These are phyloP conservation scores for Salinomyces thailandicus DNA, from an alignment of 2,329 filamentous ascomycete genomes.

Conservation along the genomic window DNA sequence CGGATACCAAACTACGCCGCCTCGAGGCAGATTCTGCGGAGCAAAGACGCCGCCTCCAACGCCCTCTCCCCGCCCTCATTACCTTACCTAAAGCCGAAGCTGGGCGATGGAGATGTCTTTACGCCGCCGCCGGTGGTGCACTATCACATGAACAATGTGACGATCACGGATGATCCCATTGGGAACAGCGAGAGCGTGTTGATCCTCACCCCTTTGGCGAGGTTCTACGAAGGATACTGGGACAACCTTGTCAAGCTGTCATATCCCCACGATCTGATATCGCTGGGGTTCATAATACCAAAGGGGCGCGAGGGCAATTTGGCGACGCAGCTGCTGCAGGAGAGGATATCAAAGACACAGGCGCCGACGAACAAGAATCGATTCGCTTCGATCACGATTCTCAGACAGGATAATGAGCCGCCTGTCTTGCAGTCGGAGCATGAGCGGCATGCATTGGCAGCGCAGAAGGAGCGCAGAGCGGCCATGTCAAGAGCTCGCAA, in stretches of 20 bases:
- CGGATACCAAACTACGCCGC: constrained; percentile 34
- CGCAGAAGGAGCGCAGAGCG: constrained; percentile 76
- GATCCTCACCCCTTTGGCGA: constrained; percentile 82
- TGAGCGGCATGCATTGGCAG: constrained; percentile 82
- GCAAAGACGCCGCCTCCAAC: constrained; percentile 51
- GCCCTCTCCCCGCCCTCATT: constrained; percentile 64
- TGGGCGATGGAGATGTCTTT: constrained; percentile 43
- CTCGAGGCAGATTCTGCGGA: constrained; percentile 39
- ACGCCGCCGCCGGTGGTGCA: constrained; percentile 75
- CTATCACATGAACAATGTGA: constrained; percentile 93
- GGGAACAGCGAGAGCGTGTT: constrained; percentile 76
- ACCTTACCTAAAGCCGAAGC: constrained; percentile 57
- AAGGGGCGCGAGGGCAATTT: constrained; percentile 86
- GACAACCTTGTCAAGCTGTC: constrained; percentile 73
- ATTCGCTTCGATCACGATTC: constrained; percentile 87
- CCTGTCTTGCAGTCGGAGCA: constrained; percentile 69
- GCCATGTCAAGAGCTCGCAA: constrained; percentile 93
- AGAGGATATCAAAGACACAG: constrained; percentile 76
- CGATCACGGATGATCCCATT: constrained; percentile 64
- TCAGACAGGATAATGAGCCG: constrained; percentile 87
- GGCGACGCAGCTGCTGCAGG: constrained; percentile 72
- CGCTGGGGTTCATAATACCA: constrained; percentile 88
- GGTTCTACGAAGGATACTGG: constrained; percentile 94
- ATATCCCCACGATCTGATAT: constrained; percentile 92
- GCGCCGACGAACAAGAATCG: constrained; percentile 68